A percentile compares a stretch with the other conserved stretches of the same genome.
These are phyloP conservation scores for Coccinonectria pachysandricola DNA, from an alignment of 2,329 filamentous ascomycete species.

Conservation along the genomic window DNA sequence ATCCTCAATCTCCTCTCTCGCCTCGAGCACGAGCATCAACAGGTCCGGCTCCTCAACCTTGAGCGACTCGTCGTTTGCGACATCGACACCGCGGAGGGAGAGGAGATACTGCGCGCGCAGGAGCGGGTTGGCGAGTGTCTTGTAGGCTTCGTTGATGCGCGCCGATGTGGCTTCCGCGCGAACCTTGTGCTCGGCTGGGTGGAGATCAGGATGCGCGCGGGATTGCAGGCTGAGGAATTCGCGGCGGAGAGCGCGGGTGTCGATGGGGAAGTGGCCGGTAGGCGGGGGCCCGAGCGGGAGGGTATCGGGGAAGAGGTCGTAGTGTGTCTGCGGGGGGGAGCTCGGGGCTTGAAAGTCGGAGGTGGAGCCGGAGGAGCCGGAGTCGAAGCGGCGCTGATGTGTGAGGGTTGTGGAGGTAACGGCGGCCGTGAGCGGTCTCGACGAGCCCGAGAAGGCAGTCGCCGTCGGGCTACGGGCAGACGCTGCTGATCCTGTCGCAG, in stretches of 20 bases:
- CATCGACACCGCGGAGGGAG: constrained; percentile 61
- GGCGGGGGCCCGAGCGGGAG: constrained; percentile 73
- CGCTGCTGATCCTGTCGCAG: too few species aligned
- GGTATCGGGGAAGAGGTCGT: constrained; percentile 78
- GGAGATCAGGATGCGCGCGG: constrained; percentile 63
- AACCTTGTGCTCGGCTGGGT: constrained; percentile 41
- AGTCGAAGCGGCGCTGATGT: constrained; percentile 7
- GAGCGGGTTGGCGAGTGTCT: constrained; percentile 69
- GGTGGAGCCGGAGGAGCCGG: constrained; percentile 6
- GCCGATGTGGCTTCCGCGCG: constrained; percentile 69
- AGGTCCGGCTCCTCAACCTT: constrained; percentile 59
- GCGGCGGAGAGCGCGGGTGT: constrained; percentile 57
- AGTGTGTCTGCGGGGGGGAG: constrained; percentile 47
- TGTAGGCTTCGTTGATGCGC: constrained; percentile 85
- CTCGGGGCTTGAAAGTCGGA: constrained; percentile 4
- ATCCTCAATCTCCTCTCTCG: constrained; percentile 64
- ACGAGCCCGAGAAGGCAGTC: too few species aligned
- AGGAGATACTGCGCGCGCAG: constrained; percentile 83
- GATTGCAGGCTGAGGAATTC: constrained; percentile 85
- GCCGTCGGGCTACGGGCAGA: too few species aligned
- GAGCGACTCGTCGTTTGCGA: constrained; percentile 67
- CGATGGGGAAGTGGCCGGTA: constrained; percentile 61
- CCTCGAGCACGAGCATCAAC: constrained; percentile 71
- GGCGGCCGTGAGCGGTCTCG: too few species aligned
- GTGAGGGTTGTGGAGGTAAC: constrained; percentile 4